Base-by-base conservation (phyloP, 2,329 filamentous ascomycete genomes). In the Calcarisporium arbuscula region DNA sequence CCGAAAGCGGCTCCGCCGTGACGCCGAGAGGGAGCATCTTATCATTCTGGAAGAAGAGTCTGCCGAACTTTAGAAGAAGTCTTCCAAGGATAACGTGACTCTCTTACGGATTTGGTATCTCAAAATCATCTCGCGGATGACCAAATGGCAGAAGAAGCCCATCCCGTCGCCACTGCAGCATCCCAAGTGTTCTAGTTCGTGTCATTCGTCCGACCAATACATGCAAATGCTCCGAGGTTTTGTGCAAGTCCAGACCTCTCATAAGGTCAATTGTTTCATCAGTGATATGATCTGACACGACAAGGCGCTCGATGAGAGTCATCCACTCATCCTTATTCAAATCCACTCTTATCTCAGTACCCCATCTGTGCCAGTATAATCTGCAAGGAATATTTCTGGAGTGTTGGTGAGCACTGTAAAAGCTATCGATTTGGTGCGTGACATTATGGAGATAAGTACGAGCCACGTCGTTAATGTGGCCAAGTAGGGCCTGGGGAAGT, bases 61-160 rank as follows among this genome's bases (percentile, higher is more conserved):
- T 53, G 16, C 14, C 10, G 4, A 7, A 3, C 10, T 25, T 45
- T 5, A 42, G 29, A 8, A 26, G 3, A 20, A 8, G 16, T 7
- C 3, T 4, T 8, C 14, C 11, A 3, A 8, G 15, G 22, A 19
- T 4, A 10, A 5, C 11, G 11, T 8, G 8, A n/a, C 5, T 1
- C 8, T 40, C 52, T 30, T 41, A 52, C 52, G 47, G 46, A 14
- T 53, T 54, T 4, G 32, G 14, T 5, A 30, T 27, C 3, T 27
- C 19, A 18, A 45, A 46, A 5, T 34, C 32, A 5, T 39, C 27
- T 12, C 40, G 29, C 5, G 51, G 44, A 19, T 50, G 39, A 5
- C 41, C 44, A 19, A 38, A 49, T 5, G 52, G 49, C 11, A 51
- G 15, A 5, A 55, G 16, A 6, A 52, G 16, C 4, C 52, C 51